Evolutionary conservation across 106 monocot species (phyloP).

Genomic region (Apostasia ramifera): DNA sequence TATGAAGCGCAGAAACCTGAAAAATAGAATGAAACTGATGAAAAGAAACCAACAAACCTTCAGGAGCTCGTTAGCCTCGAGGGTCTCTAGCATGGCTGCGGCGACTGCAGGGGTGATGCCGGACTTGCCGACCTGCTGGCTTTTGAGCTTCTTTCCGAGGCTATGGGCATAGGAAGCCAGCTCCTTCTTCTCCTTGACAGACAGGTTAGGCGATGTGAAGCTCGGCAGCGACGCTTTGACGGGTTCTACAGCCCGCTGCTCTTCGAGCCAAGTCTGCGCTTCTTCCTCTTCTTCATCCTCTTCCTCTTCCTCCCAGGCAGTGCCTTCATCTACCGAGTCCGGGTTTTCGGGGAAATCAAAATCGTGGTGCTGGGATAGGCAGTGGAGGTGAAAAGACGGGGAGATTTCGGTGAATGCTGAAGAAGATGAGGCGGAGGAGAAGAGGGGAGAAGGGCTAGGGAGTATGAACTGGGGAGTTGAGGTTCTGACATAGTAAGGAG

Average conservation of each 20-base stretch:
- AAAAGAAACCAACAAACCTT: slow-evolving; percentile 39
- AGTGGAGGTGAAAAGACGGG: background rate
- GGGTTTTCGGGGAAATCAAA: background rate
- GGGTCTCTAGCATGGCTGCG: slow-evolving; percentile 64
- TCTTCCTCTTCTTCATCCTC: slow-evolving; percentile 6
- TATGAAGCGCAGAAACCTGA: too few species aligned
- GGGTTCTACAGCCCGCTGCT: background rate
- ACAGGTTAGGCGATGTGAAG: slow-evolving; percentile 43
- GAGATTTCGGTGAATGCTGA: background rate
- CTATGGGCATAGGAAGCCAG: slow-evolving; percentile 86
- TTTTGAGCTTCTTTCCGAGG: slow-evolving; percentile 89
- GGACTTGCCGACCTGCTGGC: slow-evolving; percentile 90
- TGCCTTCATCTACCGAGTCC: background rate
- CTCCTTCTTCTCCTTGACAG: slow-evolving; percentile 91
- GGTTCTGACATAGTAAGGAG: background rate
- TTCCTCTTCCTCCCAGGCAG: background rate
- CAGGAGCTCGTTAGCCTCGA: slow-evolving; percentile 92
- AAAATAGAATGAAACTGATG: background rate
- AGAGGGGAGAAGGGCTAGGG: background rate
- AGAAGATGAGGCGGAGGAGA: background rate
- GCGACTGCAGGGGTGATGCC: slow-evolving; percentile 76
- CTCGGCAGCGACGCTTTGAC: background rate
- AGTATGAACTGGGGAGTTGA: background rate
- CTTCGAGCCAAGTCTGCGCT: background rate
- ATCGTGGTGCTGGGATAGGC: background rate